Evolutionary conservation across 192 early-diverging fungal species (phyloP), one percentile per base, ranked within the genome.

Genomic region (Cetraspora pellucida): DNA sequence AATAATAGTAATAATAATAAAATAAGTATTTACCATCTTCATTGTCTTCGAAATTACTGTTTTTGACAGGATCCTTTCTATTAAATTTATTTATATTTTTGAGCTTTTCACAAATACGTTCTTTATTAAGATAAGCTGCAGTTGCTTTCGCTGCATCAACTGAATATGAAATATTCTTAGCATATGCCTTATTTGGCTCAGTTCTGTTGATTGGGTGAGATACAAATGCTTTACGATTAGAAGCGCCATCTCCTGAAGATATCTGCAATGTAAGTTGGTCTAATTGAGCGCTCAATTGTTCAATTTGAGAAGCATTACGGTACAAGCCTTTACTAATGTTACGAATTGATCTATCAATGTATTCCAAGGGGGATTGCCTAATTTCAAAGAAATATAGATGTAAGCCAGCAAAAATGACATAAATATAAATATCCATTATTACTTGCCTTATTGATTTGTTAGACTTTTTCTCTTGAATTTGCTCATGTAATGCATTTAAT

Each of bases 261-360:
- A 37, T 28, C 16, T 49, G 66, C 13, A 25, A n/a, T 10, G 66
- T 25, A 47, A 68, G 43, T 11, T 5, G 14, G 25, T 68, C 45
- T 47, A 68, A 49, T 47, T 68, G 66, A 47, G n/a, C 45, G 46
- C 23, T 68, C 45, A 68, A 27, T 17, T 68, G 45, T 14, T 68
- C 66, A 3, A 68, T 68, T 16, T 68, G 43, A 47, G 66, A 47
- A 11, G 45, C 43, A 25, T 68, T 68, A 47, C 45, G 43, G 23
- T 68, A 49, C 46, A 68, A 68, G 23, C 66, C 43, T 68, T 68
- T 68, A 49, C 66, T 68, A 27, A 68, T 68, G 47, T 68, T 68
- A 14, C 13, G 45, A 49, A 68, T 27, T 49, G 66, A 68, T 27
- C 66, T 43, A 49, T 68, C 66, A 49, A 68, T 68, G 27, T 68